Base-by-base conservation (phyloP, 2,329 filamentous ascomycete genomes). In the Colletotrichum magnum region DNA sequence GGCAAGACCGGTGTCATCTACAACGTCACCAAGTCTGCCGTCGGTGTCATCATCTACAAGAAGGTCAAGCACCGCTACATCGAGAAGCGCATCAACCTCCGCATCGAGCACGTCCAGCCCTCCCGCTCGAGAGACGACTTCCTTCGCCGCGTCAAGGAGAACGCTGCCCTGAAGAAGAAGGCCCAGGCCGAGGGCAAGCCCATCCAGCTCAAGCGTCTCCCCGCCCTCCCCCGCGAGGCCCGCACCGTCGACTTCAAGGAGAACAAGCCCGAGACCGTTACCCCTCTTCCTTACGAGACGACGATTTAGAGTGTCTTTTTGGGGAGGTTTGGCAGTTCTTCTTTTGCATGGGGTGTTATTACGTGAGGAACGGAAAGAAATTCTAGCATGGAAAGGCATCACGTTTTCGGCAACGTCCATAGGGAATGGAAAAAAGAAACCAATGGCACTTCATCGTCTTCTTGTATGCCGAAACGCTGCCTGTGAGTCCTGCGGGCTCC, bases 41-140 rank as follows among this genome's bases (percentile, higher is more conserved):
- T 99, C 83, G 96, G 96, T 81, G 93, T 99, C 85, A 98, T 99
- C 88, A 93, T 99, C 87, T 95, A 97, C 93, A 98, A 97, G 92
- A 94, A 97, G 86, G 96, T 99, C 84, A 94, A 95, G 88, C 96
- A 98, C 92, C 93, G 95, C 82, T 99, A 98, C 92, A 90, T 99
- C 84, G 96, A 99, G 93, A 99, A 99, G 94, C 95, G 96, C 85
- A 92, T 99, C 89, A 98, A 97, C 92, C 89, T 99, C 87, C 94
- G 96, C 83, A 87, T 98, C 86, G 96, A 99, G 92, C 96, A 99
- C 92, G 90, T 99, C 86, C 87, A 87, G 81, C 93, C 93, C 83
- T 98, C 95, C 78, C 93, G 96, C 84, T 98, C 95, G 80, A 91
- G 96, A 82, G 95, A 98, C 80, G 95, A 96, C 85, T 98, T 99